These are phyloP conservation scores for Pecoramyces ruminantium DNA, from an alignment of 192 early-diverging fungal genomes.

Conservation along the genomic window DNA sequence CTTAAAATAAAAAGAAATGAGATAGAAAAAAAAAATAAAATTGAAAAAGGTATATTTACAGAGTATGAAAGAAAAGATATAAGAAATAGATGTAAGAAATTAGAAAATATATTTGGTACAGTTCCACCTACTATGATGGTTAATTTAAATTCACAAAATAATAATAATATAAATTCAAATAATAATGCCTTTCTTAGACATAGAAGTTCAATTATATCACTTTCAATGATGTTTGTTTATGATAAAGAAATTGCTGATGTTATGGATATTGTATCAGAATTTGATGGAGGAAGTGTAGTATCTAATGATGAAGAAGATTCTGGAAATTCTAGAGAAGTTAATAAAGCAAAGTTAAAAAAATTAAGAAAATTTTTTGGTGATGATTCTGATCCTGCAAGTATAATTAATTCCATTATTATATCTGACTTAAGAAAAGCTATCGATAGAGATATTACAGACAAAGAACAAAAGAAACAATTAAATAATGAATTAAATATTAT, in stretches of 20 bases:
- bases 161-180: too few relatives aligned
- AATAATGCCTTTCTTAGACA: background rate
- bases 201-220: background rate
- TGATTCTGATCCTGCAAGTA: background rate
- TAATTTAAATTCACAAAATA: background rate
- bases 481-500: background rate
- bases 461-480: background rate
- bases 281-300: background rate
- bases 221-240: background rate
- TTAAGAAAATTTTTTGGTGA: background rate
- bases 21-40: background rate
- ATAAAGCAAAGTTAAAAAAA: background rate
- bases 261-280: background rate
- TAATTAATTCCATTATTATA: background rate
- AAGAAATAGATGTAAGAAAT: background rate
- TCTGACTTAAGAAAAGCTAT: background rate
- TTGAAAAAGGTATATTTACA: background rate
- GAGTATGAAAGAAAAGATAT: background rate
- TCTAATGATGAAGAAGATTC: background rate
- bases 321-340: background rate
- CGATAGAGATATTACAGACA: background rate
- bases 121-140: background rate
- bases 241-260: background rate
- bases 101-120: background rate
- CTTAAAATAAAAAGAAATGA: background rate